These are phyloP conservation scores for Paecilomyces formosus DNA, from an alignment of 2,329 filamentous ascomycete genomes.

Conservation along the genomic window DNA sequence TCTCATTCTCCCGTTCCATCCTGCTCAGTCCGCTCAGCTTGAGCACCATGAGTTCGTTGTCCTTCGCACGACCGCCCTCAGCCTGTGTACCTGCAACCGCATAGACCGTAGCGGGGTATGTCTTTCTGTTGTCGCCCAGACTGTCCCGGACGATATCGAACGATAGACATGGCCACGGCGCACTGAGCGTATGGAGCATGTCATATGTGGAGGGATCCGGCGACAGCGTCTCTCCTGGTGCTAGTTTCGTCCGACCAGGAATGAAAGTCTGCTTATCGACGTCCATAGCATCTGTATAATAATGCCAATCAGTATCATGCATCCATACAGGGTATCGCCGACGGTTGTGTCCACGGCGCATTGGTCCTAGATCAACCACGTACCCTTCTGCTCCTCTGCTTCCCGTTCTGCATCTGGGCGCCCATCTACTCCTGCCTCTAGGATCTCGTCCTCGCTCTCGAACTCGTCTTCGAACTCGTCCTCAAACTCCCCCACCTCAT, in stretches of 20 bases:
- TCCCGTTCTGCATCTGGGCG: slow-evolving; percentile 87
- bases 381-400: slow-evolving; percentile 72
- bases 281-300: slow-evolving; percentile 70
- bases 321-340: not conserved
- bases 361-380: slow-evolving; percentile 16
- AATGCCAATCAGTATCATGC: not conserved
- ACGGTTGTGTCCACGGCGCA: slow-evolving; percentile 12
- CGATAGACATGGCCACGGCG: slow-evolving; percentile 93
- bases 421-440: slow-evolving; percentile 91
- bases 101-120: slow-evolving; percentile 94
- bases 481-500: slow-evolving; percentile 57
- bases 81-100: slow-evolving; percentile 93
- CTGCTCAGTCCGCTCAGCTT: slow-evolving; percentile 87
- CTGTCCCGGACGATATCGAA: slow-evolving; percentile 85
- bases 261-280: slow-evolving; percentile 94
- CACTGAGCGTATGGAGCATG: slow-evolving; percentile 91
- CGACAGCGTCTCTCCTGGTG: slow-evolving; percentile 80
- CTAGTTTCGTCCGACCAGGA: slow-evolving; percentile 84
- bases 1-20: slow-evolving; percentile 68
- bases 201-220: slow-evolving; percentile 94
- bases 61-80: slow-evolving; percentile 62
- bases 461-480: slow-evolving; percentile 93
- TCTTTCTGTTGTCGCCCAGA: slow-evolving; percentile 79
- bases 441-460: slow-evolving; percentile 84
- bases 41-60: slow-evolving; percentile 93